Evolutionary conservation across 257 asterid genomes (phyloP).

Genomic region (Nicotiana undulata): DNA sequence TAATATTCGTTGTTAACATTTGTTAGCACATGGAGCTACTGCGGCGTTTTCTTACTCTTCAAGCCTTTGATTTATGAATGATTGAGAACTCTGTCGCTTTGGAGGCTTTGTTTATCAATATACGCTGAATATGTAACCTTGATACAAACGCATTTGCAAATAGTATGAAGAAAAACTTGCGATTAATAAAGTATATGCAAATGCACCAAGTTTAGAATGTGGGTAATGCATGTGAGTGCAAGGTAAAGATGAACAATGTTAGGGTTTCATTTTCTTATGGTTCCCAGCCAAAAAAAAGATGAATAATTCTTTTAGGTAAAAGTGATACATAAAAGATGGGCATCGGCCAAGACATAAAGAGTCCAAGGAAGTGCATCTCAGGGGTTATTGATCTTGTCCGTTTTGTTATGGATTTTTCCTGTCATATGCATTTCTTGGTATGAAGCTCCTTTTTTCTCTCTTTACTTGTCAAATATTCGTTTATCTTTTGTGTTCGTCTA

Average conservation of each 20-base stretch:
- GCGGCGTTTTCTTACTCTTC: neutral
- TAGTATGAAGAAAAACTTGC: neutral
- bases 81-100: neutral
- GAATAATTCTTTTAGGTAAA: neutral
- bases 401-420: neutral
- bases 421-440: neutral
- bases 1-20: constrained; percentile 17
- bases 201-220: neutral
- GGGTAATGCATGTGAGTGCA: neutral
- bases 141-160: neutral
- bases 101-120: neutral
- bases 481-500: neutral
- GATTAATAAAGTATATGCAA: neutral
- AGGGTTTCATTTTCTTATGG: neutral
- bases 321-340: neutral
- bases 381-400: neutral
- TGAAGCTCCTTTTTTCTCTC: neutral
- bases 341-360: neutral
- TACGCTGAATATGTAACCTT: neutral
- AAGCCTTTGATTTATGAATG: neutral
- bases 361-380: neutral
- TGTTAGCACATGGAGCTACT: neutral
- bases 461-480: neutral
- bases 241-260: neutral
- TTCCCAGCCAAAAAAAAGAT: neutral